Conservation (phyloP, 495 filamentous ascomycete genomes). For the Tuber umbilicatum region DNA sequence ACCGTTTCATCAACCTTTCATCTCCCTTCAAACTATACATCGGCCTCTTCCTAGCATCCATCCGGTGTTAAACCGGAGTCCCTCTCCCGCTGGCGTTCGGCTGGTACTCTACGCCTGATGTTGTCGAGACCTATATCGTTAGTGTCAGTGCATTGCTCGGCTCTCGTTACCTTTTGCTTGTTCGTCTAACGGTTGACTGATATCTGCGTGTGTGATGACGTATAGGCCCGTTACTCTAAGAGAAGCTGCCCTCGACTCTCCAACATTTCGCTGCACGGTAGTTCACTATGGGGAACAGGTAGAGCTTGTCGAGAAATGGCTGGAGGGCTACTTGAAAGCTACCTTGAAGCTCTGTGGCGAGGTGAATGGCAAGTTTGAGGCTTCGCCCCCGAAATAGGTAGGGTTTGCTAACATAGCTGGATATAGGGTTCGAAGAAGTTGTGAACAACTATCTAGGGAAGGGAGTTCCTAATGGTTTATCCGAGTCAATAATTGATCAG, state of each 20-base stretch:
- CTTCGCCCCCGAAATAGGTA: not conserved
- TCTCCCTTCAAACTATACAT: not conserved
- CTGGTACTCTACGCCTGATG: constrained; percentile 10
- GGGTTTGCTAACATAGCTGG: constrained; percentile 1
- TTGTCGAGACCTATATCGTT: constrained; percentile 32
- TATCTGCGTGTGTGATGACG: not conserved
- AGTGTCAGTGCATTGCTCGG: constrained; percentile 19
- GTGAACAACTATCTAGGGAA: constrained; percentile 69
- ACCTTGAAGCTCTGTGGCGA: constrained; percentile 72
- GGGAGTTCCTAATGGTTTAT: constrained; percentile 59
- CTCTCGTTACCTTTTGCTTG: not conserved
- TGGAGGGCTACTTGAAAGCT: constrained; percentile 74
- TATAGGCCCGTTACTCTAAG: constrained; percentile 75
- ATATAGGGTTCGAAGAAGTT: constrained; percentile 37
- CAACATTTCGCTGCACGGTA: constrained; percentile 84
- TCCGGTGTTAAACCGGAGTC: not conserved
- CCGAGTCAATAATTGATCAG: constrained; percentile 79
- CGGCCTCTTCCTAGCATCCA: not conserved
- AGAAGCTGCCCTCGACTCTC: constrained; percentile 92
- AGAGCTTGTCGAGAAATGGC: constrained; percentile 86
- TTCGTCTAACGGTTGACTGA: not conserved
- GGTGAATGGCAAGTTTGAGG: constrained; percentile 58
- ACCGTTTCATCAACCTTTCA: not conserved
- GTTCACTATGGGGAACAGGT: constrained; percentile 87
- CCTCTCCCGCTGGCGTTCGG: not conserved